Base-by-base conservation (phyloP, 106 monocot genomes). In the Dioscorea alata region DNA sequence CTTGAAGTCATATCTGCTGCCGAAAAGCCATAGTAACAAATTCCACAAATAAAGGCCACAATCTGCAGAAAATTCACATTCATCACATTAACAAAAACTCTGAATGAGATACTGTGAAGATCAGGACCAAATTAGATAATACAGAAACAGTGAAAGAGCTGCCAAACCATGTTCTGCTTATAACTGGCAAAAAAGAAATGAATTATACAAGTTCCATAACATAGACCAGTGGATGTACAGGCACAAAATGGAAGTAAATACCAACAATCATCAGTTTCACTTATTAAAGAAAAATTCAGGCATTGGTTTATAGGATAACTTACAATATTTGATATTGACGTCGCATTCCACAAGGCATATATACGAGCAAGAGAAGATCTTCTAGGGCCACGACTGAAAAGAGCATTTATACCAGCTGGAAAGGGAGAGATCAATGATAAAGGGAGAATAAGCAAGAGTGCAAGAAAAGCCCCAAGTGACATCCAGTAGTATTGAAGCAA, bases 401-500 rank as follows among this genome's bases (percentile, higher is more conserved):
- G 85, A 70, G 94, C 88, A 81, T 94, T 88, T 65, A 94, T 32
- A 63, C 94, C 90, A 79, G 91, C 88, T 49, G 91, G 90, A 74
- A 94, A 88, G 13, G 94, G 83, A 59, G 85, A 88, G 14, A 94
- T 75, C 66, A 91, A 79, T 17, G 94, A 85, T 68, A 94, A 67
- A 4, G 94, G 94, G 68, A 88, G 91, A 71, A 94, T 68, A 67
- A 94, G 76, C 67, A 94, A 77, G 48, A 91, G 75, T 53, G 70
- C 83, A 83, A 94, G 85, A 75, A 94, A 91, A 70, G 83, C 74
- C n/a, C 78, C 88, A 65, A 94, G 76, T 57, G 91, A 94, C 23
- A 91, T 88, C 94, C 94, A 94, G 66, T 88, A 94, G 60, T 75
- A 91, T 66, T 91, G 88, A 64, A 94, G 52, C 61, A 94, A 65